Conservation (phyloP, 129 eudicot genomes). For the Kitagawia praeruptora region DNA sequence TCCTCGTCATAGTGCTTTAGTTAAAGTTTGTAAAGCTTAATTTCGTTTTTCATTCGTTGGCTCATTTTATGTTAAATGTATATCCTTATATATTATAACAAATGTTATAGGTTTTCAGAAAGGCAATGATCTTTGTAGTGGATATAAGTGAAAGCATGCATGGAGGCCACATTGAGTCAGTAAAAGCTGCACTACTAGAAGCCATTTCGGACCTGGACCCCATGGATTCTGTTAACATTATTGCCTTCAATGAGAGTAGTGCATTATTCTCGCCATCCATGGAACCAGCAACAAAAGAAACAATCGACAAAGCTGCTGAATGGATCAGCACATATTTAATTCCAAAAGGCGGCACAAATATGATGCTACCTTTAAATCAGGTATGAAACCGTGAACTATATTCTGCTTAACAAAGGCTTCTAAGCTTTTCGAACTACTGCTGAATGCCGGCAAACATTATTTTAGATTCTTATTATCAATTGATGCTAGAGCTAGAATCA, state of each 20-base stretch:
- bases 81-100: slow-evolving; percentile 1
- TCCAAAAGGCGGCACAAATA: slow-evolving; percentile 67
- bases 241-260: slow-evolving; percentile 51
- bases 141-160: slow-evolving; percentile 86
- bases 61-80: not conserved
- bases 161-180: slow-evolving; percentile 55
- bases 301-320: slow-evolving; percentile 50
- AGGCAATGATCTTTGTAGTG: slow-evolving; percentile 59
- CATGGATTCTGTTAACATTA: slow-evolving; percentile 58
- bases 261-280: slow-evolving; percentile 51
- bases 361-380: slow-evolving; percentile 60
- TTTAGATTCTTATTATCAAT: not conserved
- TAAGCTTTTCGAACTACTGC: not conserved
- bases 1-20: not conserved
- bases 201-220: slow-evolving; percentile 47
- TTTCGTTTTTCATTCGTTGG: not conserved
- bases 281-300: slow-evolving; percentile 52
- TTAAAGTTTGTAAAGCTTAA: not conserved
- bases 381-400: slow-evolving; percentile 16
- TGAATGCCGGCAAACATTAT: not conserved
- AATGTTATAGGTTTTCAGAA: slow-evolving; percentile 46
- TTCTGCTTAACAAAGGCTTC: not conserved
- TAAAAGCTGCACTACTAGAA: slow-evolving; percentile 45
- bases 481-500: too few species aligned
- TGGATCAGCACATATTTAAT: slow-evolving; percentile 52